Evolutionary conservation across 768 basidiomycete genomes (phyloP).

Genomic region (Boletellus ananiceps): DNA sequence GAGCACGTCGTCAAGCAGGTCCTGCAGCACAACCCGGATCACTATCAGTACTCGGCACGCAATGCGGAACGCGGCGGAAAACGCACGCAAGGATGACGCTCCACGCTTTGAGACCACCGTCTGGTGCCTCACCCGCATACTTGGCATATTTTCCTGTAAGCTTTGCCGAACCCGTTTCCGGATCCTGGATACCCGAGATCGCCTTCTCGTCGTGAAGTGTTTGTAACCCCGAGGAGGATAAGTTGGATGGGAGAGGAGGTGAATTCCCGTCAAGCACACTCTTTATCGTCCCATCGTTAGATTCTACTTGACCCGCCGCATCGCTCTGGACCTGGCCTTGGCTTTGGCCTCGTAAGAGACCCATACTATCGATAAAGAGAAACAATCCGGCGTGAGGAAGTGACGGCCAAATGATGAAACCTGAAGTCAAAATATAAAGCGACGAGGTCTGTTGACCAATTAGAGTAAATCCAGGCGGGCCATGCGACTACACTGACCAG

Average conservation of each 20-base stretch:
- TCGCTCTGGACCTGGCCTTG: not conserved
- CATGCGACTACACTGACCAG: no score
- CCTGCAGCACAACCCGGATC: constrained; percentile 2
- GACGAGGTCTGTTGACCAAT: not conserved
- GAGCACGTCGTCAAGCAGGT: constrained; percentile 32
- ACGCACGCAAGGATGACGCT: constrained; percentile 28
- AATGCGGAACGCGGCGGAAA: not conserved
- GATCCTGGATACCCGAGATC: not conserved
- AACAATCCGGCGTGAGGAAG: no score
- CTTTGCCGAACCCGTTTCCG: constrained; percentile 4
- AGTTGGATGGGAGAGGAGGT: not conserved
- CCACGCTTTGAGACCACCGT: constrained; percentile 31
- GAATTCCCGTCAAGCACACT: not conserved
- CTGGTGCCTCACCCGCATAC: constrained; percentile 23
- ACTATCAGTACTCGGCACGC: not conserved
- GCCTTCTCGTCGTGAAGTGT: constrained; percentile 12
- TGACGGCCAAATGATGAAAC: no score
- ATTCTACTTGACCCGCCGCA: not conserved
- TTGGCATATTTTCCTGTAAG: constrained; percentile 13
- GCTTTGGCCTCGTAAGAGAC: not conserved
- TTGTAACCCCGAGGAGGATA: not conserved
- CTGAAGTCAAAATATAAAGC: not conserved
- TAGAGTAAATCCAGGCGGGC: no score
- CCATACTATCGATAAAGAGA: not conserved
- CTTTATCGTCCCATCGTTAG: not conserved